These are phyloP conservation scores for Paecilomyces fulvus DNA, from an alignment of 2,329 filamentous ascomycete genomes.

Conservation along the genomic window DNA sequence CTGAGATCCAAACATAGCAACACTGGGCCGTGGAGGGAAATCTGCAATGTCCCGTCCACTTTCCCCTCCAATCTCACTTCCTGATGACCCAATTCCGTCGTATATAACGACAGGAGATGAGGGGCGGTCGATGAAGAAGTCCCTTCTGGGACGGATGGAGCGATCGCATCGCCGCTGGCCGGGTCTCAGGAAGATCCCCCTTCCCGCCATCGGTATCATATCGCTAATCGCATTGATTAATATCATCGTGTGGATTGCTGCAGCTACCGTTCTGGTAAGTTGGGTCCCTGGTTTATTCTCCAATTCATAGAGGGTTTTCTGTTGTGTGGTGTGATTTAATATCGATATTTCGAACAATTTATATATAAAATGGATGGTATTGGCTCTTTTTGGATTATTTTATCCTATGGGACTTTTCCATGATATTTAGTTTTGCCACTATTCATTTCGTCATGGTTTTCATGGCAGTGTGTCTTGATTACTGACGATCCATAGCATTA, in stretches of 20 bases:
- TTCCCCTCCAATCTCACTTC: not conserved
- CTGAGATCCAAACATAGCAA: not conserved
- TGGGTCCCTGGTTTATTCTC: not conserved
- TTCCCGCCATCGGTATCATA: slow-evolving; percentile 51
- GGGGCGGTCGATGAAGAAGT: slow-evolving; percentile 8
- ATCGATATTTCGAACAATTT: no score
- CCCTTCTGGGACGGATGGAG: slow-evolving; percentile 32
- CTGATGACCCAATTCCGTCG: not conserved
- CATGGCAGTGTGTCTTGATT: slow-evolving; percentile 2
- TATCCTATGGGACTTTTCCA: not conserved
- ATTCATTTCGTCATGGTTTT: not conserved
- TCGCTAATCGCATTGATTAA: slow-evolving; percentile 46
- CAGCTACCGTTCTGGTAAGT: slow-evolving; percentile 49
- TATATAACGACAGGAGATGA: not conserved
- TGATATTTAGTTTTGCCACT: not conserved
- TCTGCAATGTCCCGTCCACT: not conserved
- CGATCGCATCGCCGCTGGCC: slow-evolving; percentile 45
- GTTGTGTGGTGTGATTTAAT: no score
- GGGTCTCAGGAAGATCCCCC: slow-evolving; percentile 48
- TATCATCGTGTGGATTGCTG: slow-evolving; percentile 49
- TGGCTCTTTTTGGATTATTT: no score
- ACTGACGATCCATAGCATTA: slow-evolving; percentile 19
- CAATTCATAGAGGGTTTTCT: not conserved
- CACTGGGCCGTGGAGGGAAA: not conserved
- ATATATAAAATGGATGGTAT: no score